Base-by-base conservation (phyloP, 179 eudicot genomes). In the Drosera spatulata region DNA sequence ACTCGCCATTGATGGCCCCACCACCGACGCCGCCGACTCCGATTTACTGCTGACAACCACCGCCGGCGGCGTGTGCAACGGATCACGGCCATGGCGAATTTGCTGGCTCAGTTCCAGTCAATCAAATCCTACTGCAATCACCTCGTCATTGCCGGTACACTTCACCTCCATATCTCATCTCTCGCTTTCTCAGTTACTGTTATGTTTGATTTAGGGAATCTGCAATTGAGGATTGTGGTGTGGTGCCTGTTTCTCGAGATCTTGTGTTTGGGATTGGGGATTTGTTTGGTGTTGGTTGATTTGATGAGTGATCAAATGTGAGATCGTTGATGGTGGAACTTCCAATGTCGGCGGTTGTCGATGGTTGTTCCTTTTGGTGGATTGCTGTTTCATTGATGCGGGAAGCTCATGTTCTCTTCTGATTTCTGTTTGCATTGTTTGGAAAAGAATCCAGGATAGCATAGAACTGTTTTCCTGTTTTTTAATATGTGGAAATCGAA, bases 81-180 rank as follows among this genome's bases (percentile, higher is more conserved):
- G 86, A 82, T 80, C 77, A 60, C 33, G 46, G 46, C 60, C 54
- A 91, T 91, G 97, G 95, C 97, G 61, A 89, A 79, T 77, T 86
- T 82, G 81, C 76, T 93, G 69, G 83, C 96, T 71, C 99, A 93
- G 72, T 86, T 89, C 41, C 95, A 89, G 69, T 79, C 85, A 41
- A 86, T 93, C 68, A 93, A 89, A 67, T 66, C 44, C 64, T 65
- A 82, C 4, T 79, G 75, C 72, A 82, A 79, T 80, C 99, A 74
- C 74, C 67, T 86, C 67, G 79, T 93, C 52, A 66, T 93, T 58
- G 90, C 99, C 48, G 95, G 99, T 89, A 81, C 56, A 22, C 33
- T 22, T 22, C 33, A 22, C 33, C 33, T 22, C 33, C 33, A 22
- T 22, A 22, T 22, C 33, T 22, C 33, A 22, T 22, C 33, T 22